Conservation (phyloP, 108 stramenopile species). For the Pseudonitzschia multistriata region DNA sequence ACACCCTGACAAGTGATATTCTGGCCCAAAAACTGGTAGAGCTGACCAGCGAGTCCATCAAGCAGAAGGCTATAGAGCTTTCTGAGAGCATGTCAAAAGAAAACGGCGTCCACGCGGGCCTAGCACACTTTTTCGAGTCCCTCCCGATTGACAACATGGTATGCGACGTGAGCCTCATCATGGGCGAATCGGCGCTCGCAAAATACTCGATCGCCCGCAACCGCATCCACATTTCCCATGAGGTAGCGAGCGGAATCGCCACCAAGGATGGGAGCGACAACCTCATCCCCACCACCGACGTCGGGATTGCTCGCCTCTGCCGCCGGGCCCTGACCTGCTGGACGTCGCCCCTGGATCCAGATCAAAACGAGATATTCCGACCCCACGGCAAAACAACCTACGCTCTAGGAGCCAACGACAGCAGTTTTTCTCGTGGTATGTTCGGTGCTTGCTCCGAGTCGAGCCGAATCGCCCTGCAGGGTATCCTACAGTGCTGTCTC, state of each 20-base stretch:
- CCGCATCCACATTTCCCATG: background rate
- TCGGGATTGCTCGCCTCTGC: background rate
- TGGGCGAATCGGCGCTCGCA: conserved; percentile 14
- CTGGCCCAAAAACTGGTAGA: conserved; percentile 46
- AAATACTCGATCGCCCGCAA: background rate
- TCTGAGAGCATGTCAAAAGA: conserved; percentile 49
- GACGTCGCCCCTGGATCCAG: background rate
- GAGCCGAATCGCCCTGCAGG: conserved; percentile 14
- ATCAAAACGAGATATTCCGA: background rate
- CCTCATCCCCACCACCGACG: background rate
- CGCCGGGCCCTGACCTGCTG: background rate
- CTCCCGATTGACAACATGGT: conserved; percentile 54
- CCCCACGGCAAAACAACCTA: conserved; percentile 34
- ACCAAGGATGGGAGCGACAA: background rate
- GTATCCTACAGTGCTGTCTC: conserved; percentile 17
- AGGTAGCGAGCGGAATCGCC: background rate
- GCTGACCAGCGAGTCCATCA: conserved; percentile 37
- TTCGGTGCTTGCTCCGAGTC: conserved; percentile 24
- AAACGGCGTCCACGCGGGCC: conserved; percentile 57
- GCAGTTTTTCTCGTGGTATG: conserved; percentile 13
- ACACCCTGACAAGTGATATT: conserved; percentile 44
- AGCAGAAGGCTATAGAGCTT: conserved; percentile 34
- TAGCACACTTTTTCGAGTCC: conserved; percentile 48
- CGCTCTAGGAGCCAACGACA: conserved; percentile 29
- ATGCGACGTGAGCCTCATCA: conserved; percentile 41